A percentile compares a stretch with the other conserved stretches of the same genome.
phyloP scores from a whole-genome alignment of 2,329 filamentous ascomycete genomes.

The Chaetomiaceae sp. region DNA sequence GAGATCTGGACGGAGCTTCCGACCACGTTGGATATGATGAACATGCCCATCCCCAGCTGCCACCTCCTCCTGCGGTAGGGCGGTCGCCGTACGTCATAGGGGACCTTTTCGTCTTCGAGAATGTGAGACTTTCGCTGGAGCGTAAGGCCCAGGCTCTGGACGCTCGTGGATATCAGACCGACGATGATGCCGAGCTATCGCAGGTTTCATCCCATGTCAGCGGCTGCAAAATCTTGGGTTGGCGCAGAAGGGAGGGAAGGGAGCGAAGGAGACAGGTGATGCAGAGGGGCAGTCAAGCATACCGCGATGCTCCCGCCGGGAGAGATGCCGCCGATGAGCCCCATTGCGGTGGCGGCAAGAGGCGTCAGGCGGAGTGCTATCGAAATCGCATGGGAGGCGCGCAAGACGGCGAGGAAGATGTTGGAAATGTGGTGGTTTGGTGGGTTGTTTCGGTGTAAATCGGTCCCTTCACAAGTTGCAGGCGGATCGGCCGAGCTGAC shows the following conservation, averaged over 20 bases:
- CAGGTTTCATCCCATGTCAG: constrained; percentile 20
- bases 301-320: constrained; percentile 72
- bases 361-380: constrained; percentile 17
- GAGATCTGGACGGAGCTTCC: constrained; percentile 98
- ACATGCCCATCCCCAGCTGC: constrained; percentile 97
- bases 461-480: too few species aligned
- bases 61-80: constrained; percentile 87
- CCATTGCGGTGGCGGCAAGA: constrained; percentile 51
- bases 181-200: constrained; percentile 82
- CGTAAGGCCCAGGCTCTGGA: constrained; percentile 91
- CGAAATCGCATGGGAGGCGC: constrained; percentile 17
- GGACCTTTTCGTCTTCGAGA: constrained; percentile 88
- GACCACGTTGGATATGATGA: constrained; percentile 87
- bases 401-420: not conserved
- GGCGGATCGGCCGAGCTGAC: not conserved
- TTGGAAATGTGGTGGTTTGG: too few species aligned
- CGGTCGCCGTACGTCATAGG: constrained; percentile 71
- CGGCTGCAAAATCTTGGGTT: not conserved
- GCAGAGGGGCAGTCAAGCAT: constrained; percentile 32
- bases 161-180: constrained; percentile 84
- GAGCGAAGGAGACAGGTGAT: too few species aligned
- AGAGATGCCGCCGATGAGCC: constrained; percentile 67
- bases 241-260: not conserved
- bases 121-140: constrained; percentile 97
- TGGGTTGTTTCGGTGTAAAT: too few species aligned